Conservation (phyloP, 2,329 filamentous ascomycete genomes). For the Colletotrichum lentis region DNA sequence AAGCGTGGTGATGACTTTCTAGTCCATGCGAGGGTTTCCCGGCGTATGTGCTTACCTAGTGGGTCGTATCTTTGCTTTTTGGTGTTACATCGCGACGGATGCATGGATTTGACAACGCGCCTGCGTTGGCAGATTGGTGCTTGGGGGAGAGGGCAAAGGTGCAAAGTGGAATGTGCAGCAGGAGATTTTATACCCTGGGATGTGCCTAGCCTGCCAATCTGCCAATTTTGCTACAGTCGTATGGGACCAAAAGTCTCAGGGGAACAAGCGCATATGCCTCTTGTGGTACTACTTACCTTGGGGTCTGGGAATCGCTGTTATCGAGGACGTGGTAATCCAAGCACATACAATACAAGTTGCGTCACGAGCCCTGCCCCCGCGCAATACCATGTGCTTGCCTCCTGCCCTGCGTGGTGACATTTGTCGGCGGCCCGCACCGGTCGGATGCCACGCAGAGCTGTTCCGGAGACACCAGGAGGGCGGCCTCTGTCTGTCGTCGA, state of each 20-base stretch:
- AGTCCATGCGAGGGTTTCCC: background rate
- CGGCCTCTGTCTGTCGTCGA: background rate
- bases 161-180: constrained; percentile 28
- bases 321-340: background rate
- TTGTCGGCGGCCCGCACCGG: background rate
- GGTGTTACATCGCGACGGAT: constrained; percentile 25
- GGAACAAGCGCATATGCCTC: background rate
- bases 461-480: background rate
- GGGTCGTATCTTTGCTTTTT: background rate
- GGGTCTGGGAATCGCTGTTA: constrained; percentile 5
- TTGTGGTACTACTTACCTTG: background rate
- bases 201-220: constrained; percentile 26
- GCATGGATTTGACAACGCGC: constrained; percentile 19
- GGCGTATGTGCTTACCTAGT: constrained; percentile 14
- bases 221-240: constrained; percentile 21
- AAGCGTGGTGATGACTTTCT: background rate
- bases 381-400: constrained; percentile 6
- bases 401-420: constrained; percentile 12
- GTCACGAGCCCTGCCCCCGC: constrained; percentile 3
- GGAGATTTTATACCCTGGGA: constrained; percentile 32
- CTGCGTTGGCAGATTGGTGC: constrained; percentile 17
- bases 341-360: background rate
- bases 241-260: constrained; percentile 9
- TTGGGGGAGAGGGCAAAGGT: constrained; percentile 16
- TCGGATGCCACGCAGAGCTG: background rate